Conservation (phyloP, 1,284 basidiomycete genomes). For the Mycosarcoma mackinlayi region DNA sequence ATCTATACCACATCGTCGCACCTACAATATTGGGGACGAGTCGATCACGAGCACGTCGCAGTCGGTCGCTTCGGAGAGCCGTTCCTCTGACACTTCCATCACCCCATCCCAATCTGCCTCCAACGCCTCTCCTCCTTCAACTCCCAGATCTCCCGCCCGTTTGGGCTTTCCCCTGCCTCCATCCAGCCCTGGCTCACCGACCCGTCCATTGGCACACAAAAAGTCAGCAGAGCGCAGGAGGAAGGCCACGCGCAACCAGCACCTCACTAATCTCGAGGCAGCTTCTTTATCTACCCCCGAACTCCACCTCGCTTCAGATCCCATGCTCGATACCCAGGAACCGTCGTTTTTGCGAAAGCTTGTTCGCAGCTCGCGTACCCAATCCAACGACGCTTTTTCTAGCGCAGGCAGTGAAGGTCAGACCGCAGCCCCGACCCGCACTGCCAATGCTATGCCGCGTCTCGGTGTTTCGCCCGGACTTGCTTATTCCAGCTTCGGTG, state of each 20-base stretch:
- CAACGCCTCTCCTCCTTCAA: constrained; percentile 17
- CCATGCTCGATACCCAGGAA: constrained; percentile 50
- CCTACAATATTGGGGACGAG: constrained; percentile 40
- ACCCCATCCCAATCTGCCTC: constrained; percentile 29
- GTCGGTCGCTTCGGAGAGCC: constrained; percentile 6
- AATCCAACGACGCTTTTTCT: constrained; percentile 25
- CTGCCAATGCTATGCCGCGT: constrained; percentile 13
- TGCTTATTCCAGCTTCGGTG: constrained; percentile 44
- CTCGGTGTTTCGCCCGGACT: constrained; percentile 17
- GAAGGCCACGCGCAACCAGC: constrained; percentile 34
- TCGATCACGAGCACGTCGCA: constrained; percentile 3
- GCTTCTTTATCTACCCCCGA: constrained; percentile 58
- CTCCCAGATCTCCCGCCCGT: constrained; percentile 13
- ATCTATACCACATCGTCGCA: constrained; percentile 32
- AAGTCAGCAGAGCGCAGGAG: constrained; percentile 32
- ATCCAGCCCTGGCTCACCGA: constrained; percentile 20
- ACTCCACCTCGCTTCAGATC: constrained; percentile 58
- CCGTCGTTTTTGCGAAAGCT: constrained; percentile 45
- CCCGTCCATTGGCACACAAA: constrained; percentile 22
- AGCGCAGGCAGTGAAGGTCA: constrained; percentile 15
- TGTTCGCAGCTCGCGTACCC: constrained; percentile 25
- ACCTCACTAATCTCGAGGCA: constrained; percentile 48
- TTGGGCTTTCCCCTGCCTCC: constrained; percentile 13
- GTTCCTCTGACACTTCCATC: constrained; percentile 16
- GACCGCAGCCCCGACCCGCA: constrained; percentile 7